These are phyloP conservation scores for Argentina anserina DNA, from an alignment of 306 rosid species.

Conservation along the genomic window DNA sequence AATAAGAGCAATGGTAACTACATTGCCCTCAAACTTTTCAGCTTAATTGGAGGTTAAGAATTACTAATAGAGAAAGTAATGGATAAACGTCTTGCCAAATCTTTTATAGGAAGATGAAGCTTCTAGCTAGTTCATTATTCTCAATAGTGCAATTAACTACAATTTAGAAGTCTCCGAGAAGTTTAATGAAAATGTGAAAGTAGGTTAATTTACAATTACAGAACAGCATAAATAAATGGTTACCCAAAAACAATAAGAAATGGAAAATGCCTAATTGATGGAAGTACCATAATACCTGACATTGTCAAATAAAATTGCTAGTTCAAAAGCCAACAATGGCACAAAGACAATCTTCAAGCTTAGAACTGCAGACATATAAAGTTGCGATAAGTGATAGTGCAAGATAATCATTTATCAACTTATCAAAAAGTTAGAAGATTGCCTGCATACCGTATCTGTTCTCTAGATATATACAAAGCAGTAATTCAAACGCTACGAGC, in stretches of 20 bases:
- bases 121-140: not conserved
- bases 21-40: not conserved
- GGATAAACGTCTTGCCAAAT: not conserved
- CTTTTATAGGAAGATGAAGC: not conserved
- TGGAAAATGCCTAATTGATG: not conserved
- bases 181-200: not conserved
- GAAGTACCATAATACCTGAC: conserved; percentile 51
- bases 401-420: not conserved
- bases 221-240: conserved; percentile 8
- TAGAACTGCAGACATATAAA: conserved; percentile 54
- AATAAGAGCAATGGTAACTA: conserved; percentile 1
- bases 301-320: conserved; percentile 77
- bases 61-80: not conserved
- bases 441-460: conserved; percentile 51
- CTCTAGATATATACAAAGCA: conserved; percentile 75
- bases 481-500: conserved; percentile 88
- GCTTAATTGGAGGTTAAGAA: not conserved
- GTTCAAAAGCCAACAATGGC: conserved; percentile 70
- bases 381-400: not conserved
- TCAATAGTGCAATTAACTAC: not conserved
- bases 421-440: conserved; percentile 10
- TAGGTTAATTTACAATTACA: conserved; percentile 19
- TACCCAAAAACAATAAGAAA: not conserved
- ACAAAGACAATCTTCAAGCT: conserved; percentile 77
- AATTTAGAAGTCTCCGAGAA: not conserved